Evolutionary conservation across 2,329 filamentous ascomycete genomes (phyloP).

Genomic region (Fusarium sp.): DNA sequence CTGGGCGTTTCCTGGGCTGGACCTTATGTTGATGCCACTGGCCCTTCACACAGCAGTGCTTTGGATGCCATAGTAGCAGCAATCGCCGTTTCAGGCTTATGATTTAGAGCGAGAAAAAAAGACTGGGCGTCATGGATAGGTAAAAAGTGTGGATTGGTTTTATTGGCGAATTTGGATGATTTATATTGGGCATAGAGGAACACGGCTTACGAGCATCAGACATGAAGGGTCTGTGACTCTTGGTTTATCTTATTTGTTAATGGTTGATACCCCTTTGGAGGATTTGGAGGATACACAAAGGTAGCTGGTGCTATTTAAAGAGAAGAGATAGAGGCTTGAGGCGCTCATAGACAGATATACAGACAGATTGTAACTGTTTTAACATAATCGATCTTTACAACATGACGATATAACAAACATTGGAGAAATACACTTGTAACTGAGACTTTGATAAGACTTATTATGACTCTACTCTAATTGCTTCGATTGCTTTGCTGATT

Average conservation of each 20-base stretch:
- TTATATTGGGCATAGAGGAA: conserved; percentile 16
- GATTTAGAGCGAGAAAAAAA: not conserved
- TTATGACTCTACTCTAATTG: not conserved
- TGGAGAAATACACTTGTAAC: fast-evolving
- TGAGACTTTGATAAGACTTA: not conserved
- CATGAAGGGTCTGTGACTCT: conserved; percentile 20
- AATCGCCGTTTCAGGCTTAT: conserved; percentile 50
- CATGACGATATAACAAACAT: not conserved
- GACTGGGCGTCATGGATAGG: conserved; percentile 18
- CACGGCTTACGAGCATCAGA: conserved; percentile 19
- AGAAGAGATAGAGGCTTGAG: conserved; percentile 7
- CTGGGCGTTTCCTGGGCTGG: conserved; percentile 75
- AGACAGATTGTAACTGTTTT: conserved; percentile 15
- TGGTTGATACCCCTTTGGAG: conserved; percentile 42
- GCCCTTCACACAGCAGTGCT: conserved; percentile 72
- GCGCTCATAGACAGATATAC: not conserved
- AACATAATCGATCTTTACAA: conserved; percentile 13
- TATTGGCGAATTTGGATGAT: conserved; percentile 35
- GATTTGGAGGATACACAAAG: conserved; percentile 16
- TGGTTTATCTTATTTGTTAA: conserved; percentile 36
- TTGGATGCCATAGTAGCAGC: conserved; percentile 76
- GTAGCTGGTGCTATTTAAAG: conserved; percentile 11
- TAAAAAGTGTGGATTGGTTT: conserved; percentile 15
- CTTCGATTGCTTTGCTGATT: not conserved
- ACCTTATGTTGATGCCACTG: conserved; percentile 62